Conservation (phyloP, 306 rosid species). For the Canavalia gladiata region DNA sequence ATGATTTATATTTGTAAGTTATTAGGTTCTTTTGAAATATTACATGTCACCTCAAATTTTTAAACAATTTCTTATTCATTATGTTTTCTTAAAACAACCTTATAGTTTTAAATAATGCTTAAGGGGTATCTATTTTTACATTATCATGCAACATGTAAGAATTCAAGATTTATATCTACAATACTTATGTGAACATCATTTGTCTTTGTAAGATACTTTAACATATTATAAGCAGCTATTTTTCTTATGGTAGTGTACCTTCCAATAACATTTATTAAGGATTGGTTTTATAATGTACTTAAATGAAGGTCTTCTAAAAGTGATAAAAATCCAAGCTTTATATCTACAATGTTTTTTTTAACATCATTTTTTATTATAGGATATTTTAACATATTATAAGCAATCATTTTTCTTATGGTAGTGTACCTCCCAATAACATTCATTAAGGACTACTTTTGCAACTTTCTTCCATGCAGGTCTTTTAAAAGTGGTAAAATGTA, state of each 20-base stretch:
- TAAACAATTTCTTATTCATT: conserved; percentile 13
- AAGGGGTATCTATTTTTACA: conserved; percentile 8
- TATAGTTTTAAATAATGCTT: conserved; percentile 24
- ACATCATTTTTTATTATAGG: no score
- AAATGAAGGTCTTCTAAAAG: conserved; percentile 75
- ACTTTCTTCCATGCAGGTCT: no score
- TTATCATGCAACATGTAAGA: conserved; percentile 37
- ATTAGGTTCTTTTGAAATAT: conserved; percentile 4
- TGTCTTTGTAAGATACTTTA: conserved; percentile 75
- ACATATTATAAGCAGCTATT: conserved; percentile 91
- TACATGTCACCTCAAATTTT: neutral
- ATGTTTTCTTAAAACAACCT: conserved; percentile 14
- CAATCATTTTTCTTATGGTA: no score
- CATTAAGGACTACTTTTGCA: no score
- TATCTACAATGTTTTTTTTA: no score
- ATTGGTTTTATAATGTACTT: conserved; percentile 83
- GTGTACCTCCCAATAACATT: no score
- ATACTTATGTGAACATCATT: conserved; percentile 45
- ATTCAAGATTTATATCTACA: conserved; percentile 15
- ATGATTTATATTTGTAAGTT: conserved; percentile 33
- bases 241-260: conserved; percentile 98
- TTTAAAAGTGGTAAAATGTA: no score
- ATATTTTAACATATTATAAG: no score
- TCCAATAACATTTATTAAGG: conserved; percentile 95
- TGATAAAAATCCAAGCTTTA: no score